Percentiles rank a stretch among this genome's conserved stretches.
phyloP scores from a whole-genome alignment of 1,139 yeast genomes.

The Kodamaea anthophila region DNA sequence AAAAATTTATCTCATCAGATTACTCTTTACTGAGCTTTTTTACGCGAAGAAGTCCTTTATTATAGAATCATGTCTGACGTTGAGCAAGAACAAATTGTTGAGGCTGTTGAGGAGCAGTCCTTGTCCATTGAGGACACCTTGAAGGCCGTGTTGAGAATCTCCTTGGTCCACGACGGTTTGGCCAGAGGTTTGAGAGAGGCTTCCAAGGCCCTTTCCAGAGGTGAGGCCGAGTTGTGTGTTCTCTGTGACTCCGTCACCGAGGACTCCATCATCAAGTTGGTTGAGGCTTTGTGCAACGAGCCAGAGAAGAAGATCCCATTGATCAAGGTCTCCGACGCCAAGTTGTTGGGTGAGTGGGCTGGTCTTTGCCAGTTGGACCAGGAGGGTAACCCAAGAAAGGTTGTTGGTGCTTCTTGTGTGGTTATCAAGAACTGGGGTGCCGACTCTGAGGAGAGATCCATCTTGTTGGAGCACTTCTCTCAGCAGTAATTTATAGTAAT shows the following conservation, averaged over 20 bases:
- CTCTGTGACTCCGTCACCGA: conserved; percentile 98
- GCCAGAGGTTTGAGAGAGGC: conserved; percentile 99
- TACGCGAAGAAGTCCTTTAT: conserved; percentile 81
- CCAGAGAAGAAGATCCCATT: conserved; percentile 95
- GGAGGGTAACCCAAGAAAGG: conserved; percentile 99
- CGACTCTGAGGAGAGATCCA: conserved; percentile 96
- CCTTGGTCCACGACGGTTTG: conserved; percentile 98
- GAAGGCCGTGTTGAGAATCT: conserved; percentile 96
- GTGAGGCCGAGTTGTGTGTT: conserved; percentile 97
- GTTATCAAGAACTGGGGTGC: conserved; percentile 99
- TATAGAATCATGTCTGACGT: conserved; percentile 70
- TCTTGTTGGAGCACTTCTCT: conserved; percentile 94
- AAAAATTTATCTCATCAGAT: conserved; percentile 3
- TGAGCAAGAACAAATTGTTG: conserved; percentile 80
- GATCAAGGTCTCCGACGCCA: conserved; percentile 98
- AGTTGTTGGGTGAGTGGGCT: conserved; percentile 99
- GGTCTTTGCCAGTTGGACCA: conserved; percentile 99
- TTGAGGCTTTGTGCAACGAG: conserved; percentile 99
- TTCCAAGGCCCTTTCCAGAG: conserved; percentile 95
- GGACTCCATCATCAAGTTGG: conserved; percentile 93
- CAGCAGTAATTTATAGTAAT: conserved; percentile 52
- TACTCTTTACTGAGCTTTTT: conserved; percentile 66
- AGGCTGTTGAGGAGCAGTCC: conserved; percentile 80
- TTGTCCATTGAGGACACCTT: conserved; percentile 98
- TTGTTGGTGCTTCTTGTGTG: conserved; percentile 99